A percentile compares a stretch with the other conserved stretches of the same genome.
phyloP scores from a whole-genome alignment of 2,329 filamentous ascomycete genomes.

The Pseudophaeomoniella oleicola region DNA sequence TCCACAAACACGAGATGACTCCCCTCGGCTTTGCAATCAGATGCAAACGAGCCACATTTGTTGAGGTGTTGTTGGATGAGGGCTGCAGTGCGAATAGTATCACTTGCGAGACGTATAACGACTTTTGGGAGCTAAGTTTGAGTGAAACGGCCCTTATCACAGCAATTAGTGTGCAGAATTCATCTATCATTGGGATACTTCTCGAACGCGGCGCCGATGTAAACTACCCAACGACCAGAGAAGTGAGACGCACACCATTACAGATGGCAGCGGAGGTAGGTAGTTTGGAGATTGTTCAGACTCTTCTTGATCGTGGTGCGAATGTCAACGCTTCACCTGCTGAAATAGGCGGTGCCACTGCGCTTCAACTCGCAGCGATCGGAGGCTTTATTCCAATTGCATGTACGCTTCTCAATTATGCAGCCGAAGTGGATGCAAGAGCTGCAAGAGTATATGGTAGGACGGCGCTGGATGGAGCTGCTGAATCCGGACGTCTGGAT shows the following conservation, averaged over 20 bases:
- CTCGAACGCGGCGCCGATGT: not conserved
- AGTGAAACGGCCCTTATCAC: not conserved
- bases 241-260: constrained; percentile 4
- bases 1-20: not conserved
- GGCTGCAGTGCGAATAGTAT: not conserved
- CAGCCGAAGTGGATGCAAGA: too few species aligned
- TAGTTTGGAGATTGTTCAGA: constrained; percentile 9
- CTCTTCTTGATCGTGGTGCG: constrained; percentile 11
- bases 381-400: constrained; percentile 8
- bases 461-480: constrained; percentile 15
- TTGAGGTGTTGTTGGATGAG: not conserved
- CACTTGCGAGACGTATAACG: not conserved
- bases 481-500: constrained; percentile 13
- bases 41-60: not conserved
- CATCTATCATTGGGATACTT: not conserved
- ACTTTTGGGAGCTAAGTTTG: not conserved
- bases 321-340: constrained; percentile 9
- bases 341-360: constrained; percentile 7
- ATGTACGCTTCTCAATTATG: too few species aligned
- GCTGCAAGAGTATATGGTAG: too few species aligned
- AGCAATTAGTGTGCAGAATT: not conserved
- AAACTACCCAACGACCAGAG: not conserved
- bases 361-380: constrained; percentile 12
- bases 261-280: constrained; percentile 9
- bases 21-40: not conserved